Conservation (phyloP, 805 yeast species). For the Metschnikowia orientalis region DNA sequence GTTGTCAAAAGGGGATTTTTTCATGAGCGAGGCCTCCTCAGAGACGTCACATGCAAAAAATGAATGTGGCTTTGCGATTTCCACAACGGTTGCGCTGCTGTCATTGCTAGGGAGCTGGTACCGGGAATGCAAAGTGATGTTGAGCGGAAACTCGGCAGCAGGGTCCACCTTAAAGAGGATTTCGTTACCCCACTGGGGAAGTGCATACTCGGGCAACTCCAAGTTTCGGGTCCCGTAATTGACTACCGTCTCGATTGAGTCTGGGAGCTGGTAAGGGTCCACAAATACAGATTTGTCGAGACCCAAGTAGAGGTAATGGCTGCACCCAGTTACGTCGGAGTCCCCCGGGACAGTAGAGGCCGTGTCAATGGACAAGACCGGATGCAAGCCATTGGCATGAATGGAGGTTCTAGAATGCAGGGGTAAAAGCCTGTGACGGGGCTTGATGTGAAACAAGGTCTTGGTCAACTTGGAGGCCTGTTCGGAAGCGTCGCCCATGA, state of each 20-base stretch:
- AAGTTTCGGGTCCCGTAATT: constrained; percentile 32
- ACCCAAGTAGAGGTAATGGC: constrained; percentile 29
- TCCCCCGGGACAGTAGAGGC: constrained; percentile 22
- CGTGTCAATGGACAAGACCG: constrained; percentile 21
- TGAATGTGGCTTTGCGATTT: constrained; percentile 24
- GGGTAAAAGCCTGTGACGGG: constrained; percentile 27
- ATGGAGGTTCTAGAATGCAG: constrained; percentile 4
- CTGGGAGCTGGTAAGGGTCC: constrained; percentile 36
- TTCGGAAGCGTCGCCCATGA: constrained; percentile 20
- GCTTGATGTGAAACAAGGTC: constrained; percentile 41
- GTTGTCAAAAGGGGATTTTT: constrained; percentile 36
- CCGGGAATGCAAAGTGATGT: constrained; percentile 33
- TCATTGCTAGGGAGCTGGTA: constrained; percentile 31
- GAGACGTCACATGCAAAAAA: constrained; percentile 37
- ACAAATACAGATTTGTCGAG: constrained; percentile 31
- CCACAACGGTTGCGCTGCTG: constrained; percentile 11
- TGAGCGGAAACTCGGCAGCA: constrained; percentile 10
- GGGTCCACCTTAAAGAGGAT: constrained; percentile 27
- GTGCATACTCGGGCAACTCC: constrained; percentile 38
- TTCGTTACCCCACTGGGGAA: constrained; percentile 39
- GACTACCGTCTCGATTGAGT: constrained; percentile 20
- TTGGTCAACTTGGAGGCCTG: constrained; percentile 16
- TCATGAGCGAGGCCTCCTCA: constrained; percentile 24
- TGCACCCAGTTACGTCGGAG: constrained; percentile 23
- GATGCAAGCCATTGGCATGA: constrained; percentile 34